Conservation (phyloP, 2,329 filamentous ascomycete genomes). For the Alternaria solani region DNA sequence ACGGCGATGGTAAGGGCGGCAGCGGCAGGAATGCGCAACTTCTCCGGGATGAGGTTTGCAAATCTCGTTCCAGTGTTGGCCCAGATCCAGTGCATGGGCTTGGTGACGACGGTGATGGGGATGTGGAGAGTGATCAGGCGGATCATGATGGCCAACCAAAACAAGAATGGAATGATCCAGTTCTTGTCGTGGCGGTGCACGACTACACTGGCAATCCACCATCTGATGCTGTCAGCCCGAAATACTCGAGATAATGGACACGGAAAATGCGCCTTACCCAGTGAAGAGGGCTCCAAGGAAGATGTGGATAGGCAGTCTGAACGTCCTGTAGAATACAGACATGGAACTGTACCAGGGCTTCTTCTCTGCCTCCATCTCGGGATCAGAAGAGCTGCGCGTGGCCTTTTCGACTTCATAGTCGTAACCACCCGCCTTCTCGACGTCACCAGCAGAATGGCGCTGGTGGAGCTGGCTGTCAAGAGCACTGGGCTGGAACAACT, state of each 20-base stretch:
- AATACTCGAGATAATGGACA: conserved; percentile 5
- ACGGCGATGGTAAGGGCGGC: conserved; percentile 71
- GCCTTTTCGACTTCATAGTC: conserved; percentile 54
- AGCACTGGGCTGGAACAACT: conserved; percentile 47
- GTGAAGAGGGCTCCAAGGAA: conserved; percentile 61
- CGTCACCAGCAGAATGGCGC: conserved; percentile 35
- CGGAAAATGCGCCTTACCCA: conserved; percentile 52
- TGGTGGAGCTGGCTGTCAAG: conserved; percentile 53
- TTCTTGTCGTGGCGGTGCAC: conserved; percentile 76
- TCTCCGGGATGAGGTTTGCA: conserved; percentile 70
- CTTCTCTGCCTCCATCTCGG: conserved; percentile 26
- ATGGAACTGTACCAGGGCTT: conserved; percentile 28
- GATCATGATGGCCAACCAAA: conserved; percentile 78
- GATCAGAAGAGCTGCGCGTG: conserved; percentile 38
- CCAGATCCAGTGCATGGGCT: conserved; percentile 74
- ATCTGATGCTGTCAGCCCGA: conserved; percentile 54
- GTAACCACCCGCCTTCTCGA: conserved; percentile 47
- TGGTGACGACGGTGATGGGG: conserved; percentile 71
- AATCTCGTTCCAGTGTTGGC: conserved; percentile 67
- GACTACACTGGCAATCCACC: conserved; percentile 80
- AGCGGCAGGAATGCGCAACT: conserved; percentile 68
- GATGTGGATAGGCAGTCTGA: conserved; percentile 53
- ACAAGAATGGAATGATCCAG: conserved; percentile 84
- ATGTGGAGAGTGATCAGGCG: conserved; percentile 79
- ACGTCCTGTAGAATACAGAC: conserved; percentile 45